A percentile compares a stretch with the other conserved stretches of the same genome.
Evolutionary conservation across 768 basidiomycete genomes (phyloP).

Genomic region (Mycena galopus): DNA sequence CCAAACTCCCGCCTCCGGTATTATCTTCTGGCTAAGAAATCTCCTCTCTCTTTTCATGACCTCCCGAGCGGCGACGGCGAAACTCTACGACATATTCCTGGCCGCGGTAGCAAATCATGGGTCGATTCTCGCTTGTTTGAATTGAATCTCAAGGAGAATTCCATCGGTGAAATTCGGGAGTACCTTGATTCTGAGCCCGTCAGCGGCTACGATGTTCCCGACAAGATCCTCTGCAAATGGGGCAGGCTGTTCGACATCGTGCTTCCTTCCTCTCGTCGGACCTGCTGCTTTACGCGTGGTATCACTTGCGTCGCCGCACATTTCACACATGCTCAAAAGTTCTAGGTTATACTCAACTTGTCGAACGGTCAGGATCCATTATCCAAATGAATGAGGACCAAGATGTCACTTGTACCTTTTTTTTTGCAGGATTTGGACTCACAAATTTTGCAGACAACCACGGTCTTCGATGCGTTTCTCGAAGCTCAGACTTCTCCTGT

Average conservation of each 20-base stretch:
- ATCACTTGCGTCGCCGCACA: slow-evolving; percentile 5
- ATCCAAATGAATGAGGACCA: slow-evolving; percentile 77
- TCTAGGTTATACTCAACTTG: slow-evolving; percentile 80
- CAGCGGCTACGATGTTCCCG: slow-evolving; percentile 58
- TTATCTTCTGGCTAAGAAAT: slow-evolving; percentile 77
- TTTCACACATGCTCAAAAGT: slow-evolving; percentile 6
- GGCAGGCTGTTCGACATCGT: slow-evolving; percentile 87
- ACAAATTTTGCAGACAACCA: slow-evolving; percentile 56
- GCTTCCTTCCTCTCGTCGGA: slow-evolving; percentile 67
- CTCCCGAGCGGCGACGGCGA: slow-evolving; percentile 33
- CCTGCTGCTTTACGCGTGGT: slow-evolving; percentile 90
- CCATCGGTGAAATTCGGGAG: slow-evolving; percentile 22
- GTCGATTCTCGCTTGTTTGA: slow-evolving; percentile 11
- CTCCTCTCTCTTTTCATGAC: slow-evolving; percentile 54
- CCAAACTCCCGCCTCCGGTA: slow-evolving; percentile 88
- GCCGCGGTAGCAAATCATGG: slow-evolving; percentile 42
- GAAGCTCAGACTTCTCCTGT: slow-evolving; percentile 74
- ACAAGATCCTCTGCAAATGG: slow-evolving; percentile 79
- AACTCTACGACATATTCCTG: slow-evolving; percentile 69
- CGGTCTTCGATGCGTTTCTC: slow-evolving; percentile 81
- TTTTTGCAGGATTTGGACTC: slow-evolving; percentile 35
- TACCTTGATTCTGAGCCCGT: slow-evolving; percentile 29
- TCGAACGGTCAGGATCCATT: slow-evolving; percentile 84
- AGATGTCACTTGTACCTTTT: slow-evolving; percentile 59
- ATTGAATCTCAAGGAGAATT: background rate